phyloP scores from a whole-genome alignment of 768 basidiomycete species.

The Auricularia sp. region DNA sequence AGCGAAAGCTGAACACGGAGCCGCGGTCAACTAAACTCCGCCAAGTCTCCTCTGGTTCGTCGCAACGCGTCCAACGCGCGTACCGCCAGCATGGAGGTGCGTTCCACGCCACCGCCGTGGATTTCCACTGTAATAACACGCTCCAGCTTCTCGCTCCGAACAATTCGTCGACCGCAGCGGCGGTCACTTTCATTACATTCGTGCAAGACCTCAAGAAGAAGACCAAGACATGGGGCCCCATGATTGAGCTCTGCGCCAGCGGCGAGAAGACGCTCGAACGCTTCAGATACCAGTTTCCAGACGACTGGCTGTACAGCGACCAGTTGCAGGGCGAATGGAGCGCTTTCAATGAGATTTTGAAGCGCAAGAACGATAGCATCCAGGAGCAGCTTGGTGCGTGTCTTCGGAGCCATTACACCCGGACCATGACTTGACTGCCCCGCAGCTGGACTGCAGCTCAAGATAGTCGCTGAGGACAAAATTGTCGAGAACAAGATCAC shows the following conservation, averaged over 20 bases:
- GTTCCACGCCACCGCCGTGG: slow-evolving; percentile 5
- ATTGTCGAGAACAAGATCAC: slow-evolving; percentile 93
- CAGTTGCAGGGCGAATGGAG: slow-evolving; percentile 97
- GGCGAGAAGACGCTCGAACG: slow-evolving; percentile 97
- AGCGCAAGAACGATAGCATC: slow-evolving; percentile 95
- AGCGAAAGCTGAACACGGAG: background rate
- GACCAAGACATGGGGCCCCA: slow-evolving; percentile 91
- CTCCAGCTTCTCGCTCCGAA: background rate
- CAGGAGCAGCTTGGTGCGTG: slow-evolving; percentile 89
- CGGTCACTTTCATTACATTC: slow-evolving; percentile 98
- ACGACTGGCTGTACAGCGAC: slow-evolving; percentile 98
- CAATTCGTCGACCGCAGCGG: slow-evolving; percentile 84
- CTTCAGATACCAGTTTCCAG: slow-evolving; percentile 92
- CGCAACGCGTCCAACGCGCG: background rate
- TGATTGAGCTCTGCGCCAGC: slow-evolving; percentile 88
- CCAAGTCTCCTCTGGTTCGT: background rate
- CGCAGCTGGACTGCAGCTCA: slow-evolving; percentile 89
- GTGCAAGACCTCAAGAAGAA: slow-evolving; percentile 98
- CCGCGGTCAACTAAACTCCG: background rate
- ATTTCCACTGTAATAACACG: background rate
- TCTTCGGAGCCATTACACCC: slow-evolving; percentile 3
- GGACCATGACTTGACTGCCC: background rate
- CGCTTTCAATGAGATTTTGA: slow-evolving; percentile 95
- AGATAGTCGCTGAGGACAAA: slow-evolving; percentile 99
- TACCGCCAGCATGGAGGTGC: slow-evolving; percentile 30